Evolutionary conservation across 2,329 filamentous ascomycete species (phyloP).

Genomic region (Rachicladosporium sp.): DNA sequence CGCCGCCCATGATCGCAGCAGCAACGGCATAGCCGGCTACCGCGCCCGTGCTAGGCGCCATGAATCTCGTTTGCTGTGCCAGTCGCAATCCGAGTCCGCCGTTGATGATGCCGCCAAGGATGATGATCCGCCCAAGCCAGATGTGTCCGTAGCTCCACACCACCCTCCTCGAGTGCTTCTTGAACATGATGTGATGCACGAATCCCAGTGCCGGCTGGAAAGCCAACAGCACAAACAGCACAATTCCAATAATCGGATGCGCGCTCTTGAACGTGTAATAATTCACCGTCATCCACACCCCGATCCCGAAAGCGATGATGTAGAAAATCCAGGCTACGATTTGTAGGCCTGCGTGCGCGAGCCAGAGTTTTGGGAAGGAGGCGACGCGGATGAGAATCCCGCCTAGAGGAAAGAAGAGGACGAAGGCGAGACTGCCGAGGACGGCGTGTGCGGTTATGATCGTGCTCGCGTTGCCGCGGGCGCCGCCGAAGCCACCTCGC

Average conservation of each 20-base stretch:
- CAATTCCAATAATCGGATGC: conserved; percentile 43
- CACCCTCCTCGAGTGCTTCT: conserved; percentile 33
- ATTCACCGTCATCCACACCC: conserved; percentile 34
- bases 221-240: conserved; percentile 39
- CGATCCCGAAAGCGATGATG: conserved; percentile 40
- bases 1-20: conserved; percentile 35
- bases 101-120: conserved; percentile 44
- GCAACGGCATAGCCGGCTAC: conserved; percentile 40
- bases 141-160: conserved; percentile 39
- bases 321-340: conserved; percentile 36
- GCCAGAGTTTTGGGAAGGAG: conserved; percentile 32
- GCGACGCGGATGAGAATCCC: conserved; percentile 34
- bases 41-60: conserved; percentile 17
- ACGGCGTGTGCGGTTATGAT: conserved; percentile 35
- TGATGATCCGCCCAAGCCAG: conserved; percentile 41
- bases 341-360: conserved; percentile 38
- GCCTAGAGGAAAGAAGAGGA: conserved; percentile 34
- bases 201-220: conserved; percentile 44
- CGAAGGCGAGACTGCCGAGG: conserved; percentile 34
- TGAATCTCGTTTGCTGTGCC: conserved; percentile 27
- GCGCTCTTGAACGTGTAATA: conserved; percentile 23
- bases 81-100: conserved; percentile 42
- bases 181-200: conserved; percentile 41
- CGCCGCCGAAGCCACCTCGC: conserved; percentile 3
- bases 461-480: conserved; percentile 8